Conservation (phyloP, 2,329 filamentous ascomycete species). For the Truncatella angustata region DNA sequence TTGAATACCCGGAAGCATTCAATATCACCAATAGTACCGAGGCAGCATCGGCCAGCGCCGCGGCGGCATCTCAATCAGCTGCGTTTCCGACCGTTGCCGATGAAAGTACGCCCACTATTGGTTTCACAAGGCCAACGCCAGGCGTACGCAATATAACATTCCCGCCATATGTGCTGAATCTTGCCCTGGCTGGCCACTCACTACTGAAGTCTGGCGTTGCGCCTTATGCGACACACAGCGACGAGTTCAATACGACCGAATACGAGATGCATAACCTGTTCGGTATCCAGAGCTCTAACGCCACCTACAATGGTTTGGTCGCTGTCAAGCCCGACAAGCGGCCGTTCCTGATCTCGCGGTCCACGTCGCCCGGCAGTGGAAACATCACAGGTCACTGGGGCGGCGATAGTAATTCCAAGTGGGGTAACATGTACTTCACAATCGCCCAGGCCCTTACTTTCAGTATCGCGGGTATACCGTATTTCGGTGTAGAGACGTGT, state of each 20-base stretch:
- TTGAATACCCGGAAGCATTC: slow-evolving; percentile 67
- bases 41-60: slow-evolving; percentile 55
- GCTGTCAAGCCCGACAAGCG: slow-evolving; percentile 64
- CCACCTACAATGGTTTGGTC: slow-evolving; percentile 70
- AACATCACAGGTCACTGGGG: slow-evolving; percentile 78
- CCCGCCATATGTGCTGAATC: slow-evolving; percentile 75
- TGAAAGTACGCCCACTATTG: slow-evolving; percentile 54
- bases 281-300: slow-evolving; percentile 72
- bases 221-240: slow-evolving; percentile 63
- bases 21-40: slow-evolving; percentile 67
- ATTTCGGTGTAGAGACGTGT: slow-evolving; percentile 71
- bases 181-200: slow-evolving; percentile 61
- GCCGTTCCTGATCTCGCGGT: slow-evolving; percentile 83
- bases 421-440: slow-evolving; percentile 71
- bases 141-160: slow-evolving; percentile 67
- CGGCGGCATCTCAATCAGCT: slow-evolving; percentile 29
- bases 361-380: slow-evolving; percentile 76
- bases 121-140: slow-evolving; percentile 44
- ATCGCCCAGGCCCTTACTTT: slow-evolving; percentile 78
- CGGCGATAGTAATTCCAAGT: slow-evolving; percentile 71
- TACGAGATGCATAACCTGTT: slow-evolving; percentile 85
- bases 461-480: slow-evolving; percentile 71
- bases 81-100: slow-evolving; percentile 32
- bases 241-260: slow-evolving; percentile 59
- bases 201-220: slow-evolving; percentile 32